These are phyloP conservation scores for Bryopsis sp. DNA, from an alignment of 139 green algal genomes.

Conservation along the genomic window DNA sequence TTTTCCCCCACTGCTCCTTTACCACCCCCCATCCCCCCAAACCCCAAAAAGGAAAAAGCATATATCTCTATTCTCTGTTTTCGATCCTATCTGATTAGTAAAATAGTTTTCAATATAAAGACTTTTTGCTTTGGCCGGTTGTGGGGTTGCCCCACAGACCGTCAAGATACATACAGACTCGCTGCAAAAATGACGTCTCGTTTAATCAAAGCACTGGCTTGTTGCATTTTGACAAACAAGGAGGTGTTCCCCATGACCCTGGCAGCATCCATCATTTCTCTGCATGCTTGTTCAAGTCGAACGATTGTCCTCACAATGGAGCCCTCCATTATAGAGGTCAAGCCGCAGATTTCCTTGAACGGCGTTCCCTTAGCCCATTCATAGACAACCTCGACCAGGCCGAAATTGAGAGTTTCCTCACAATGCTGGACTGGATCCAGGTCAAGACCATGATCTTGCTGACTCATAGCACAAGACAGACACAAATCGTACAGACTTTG, in stretches of 20 bases:
- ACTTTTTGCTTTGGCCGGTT: too few species aligned
- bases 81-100: too few species aligned
- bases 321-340: constrained; percentile 89
- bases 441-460: constrained; percentile 30
- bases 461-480: constrained; percentile 43
- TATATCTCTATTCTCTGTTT: too few species aligned
- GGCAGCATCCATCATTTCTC: constrained; percentile 67
- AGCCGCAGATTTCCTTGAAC: constrained; percentile 78
- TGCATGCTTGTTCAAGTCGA: constrained; percentile 79
- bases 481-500: constrained; percentile 38
- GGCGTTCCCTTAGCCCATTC: constrained; percentile 85
- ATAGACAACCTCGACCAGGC: constrained; percentile 76
- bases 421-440: constrained; percentile 9
- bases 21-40: too few species aligned
- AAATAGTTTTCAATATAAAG: too few species aligned
- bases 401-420: constrained; percentile 12
- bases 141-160: too few species aligned
- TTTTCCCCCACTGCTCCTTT: too few species aligned
- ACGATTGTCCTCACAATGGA: constrained; percentile 84
- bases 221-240: constrained; percentile 85
- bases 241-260: constrained; percentile 87
- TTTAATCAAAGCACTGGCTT: constrained; percentile 78
- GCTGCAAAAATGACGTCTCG: constrained; percentile 94
- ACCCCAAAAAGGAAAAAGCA: too few species aligned
- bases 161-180: constrained; percentile 78